Evolutionary conservation across 2,329 filamentous ascomycete species (phyloP), one percentile per base, ranked within the genome.

Genomic region (Talaromyces sp.): DNA sequence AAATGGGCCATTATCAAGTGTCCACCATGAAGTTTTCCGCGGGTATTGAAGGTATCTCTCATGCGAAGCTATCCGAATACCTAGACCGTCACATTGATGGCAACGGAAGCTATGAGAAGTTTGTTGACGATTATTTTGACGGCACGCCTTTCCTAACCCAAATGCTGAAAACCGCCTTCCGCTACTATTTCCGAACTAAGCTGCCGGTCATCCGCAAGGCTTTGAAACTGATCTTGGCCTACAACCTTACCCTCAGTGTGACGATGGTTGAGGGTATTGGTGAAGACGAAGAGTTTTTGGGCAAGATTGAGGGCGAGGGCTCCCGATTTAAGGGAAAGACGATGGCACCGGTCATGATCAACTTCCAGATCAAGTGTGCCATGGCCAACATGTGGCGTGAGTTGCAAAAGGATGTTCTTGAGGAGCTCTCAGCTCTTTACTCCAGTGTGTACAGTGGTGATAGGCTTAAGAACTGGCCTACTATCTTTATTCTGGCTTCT

Each of bases 381-480:
- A 87, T 97, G 77, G 93, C 92, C 64, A 91, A 95, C 69, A 95
- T 97, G 90, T 97, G 93, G 93, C 91, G 93, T 64, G 92, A 96
- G 75, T 81, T 97, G 59, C 92, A 97, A 74, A 96, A 95, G 79
- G 93, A 97, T 67, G 91, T 97, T 37, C 82, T 97, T 2, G 92
- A 96, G 78, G 93, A 97, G 78, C 83, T 97, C 1, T 97, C 93
- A 1, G 79, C 85, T 6, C 82, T 97, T 13, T 97, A 97, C 82
- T 95, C 91, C n/a, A 96, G 91, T 63, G 93, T 97, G 45, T 97
- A 97, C 82, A 95, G 89, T 67, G 93, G 93, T 60, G 93, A 97
- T 74, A 93, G 95, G 75, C 84, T 97, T 66, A 97, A 96, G 85
- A 96, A 97, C 79, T 97, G 93, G 93, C 93, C 93, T 1, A 97